Conservation (phyloP, 2,329 filamentous ascomycete species). For the Fusarium transvaalense region DNA sequence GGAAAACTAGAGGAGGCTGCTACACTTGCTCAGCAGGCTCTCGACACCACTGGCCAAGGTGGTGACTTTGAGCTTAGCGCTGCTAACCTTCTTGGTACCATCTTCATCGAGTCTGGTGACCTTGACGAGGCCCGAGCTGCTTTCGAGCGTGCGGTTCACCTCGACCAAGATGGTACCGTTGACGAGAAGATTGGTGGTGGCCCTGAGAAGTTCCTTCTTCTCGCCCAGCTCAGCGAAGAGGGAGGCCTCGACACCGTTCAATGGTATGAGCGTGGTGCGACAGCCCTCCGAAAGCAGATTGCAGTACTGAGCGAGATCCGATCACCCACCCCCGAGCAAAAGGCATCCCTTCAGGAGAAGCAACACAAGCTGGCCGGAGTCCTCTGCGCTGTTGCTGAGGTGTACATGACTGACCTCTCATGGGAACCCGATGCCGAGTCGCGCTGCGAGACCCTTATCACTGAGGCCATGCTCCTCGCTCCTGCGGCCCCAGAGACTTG, state of each 20-base stretch:
- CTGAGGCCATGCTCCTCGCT: slow-evolving; percentile 88
- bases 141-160: slow-evolving; percentile 78
- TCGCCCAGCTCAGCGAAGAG: slow-evolving; percentile 87
- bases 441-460: slow-evolving; percentile 88
- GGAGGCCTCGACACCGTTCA: slow-evolving; percentile 73
- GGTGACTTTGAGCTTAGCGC: slow-evolving; percentile 71
- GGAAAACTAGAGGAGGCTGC: slow-evolving; percentile 59
- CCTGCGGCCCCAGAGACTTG: slow-evolving; percentile 88
- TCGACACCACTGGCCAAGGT: slow-evolving; percentile 58
- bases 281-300: slow-evolving; percentile 78
- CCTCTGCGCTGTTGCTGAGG: slow-evolving; percentile 93
- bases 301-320: slow-evolving; percentile 67
- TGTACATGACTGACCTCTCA: slow-evolving; percentile 98
- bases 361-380: slow-evolving; percentile 86
- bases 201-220: slow-evolving; percentile 92
- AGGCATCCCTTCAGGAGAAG: slow-evolving; percentile 71
- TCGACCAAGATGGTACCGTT: slow-evolving; percentile 80
- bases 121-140: slow-evolving; percentile 78
- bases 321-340: slow-evolving; percentile 56
- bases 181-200: slow-evolving; percentile 82
- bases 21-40: slow-evolving; percentile 57
- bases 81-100: slow-evolving; percentile 82
- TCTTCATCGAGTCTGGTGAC: slow-evolving; percentile 85
- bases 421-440: slow-evolving; percentile 92
- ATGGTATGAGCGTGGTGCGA: slow-evolving; percentile 79